Percentiles rank a stretch among this genome's conserved stretches.
Evolutionary conservation across 768 basidiomycete genomes (phyloP).

Genomic region (Auriscalpium orientale): DNA sequence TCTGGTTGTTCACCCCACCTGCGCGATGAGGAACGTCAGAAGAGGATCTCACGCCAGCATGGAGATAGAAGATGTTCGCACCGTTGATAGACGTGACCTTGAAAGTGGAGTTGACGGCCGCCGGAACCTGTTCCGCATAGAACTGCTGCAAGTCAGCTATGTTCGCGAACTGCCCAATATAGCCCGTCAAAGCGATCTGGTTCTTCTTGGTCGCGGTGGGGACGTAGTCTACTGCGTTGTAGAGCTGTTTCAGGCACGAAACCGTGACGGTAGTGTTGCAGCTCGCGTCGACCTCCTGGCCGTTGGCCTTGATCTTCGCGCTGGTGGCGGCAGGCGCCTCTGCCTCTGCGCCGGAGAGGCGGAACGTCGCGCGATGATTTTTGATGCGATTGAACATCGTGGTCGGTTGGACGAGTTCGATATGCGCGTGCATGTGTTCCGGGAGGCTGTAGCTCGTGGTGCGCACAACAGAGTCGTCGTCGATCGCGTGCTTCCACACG

Average conservation of each 20-base stretch:
- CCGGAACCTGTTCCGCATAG: constrained; percentile 6
- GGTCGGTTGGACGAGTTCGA: constrained; percentile 67
- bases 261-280: constrained; percentile 28
- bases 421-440: constrained; percentile 44
- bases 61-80: not conserved
- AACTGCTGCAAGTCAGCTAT: constrained; percentile 12
- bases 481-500: constrained; percentile 47
- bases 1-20: constrained; percentile 58
- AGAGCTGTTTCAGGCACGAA: constrained; percentile 27
- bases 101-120: constrained; percentile 10
- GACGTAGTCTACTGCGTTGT: constrained; percentile 19
- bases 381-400: constrained; percentile 53
- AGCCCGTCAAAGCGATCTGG: constrained; percentile 28
- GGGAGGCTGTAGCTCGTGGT: constrained; percentile 69
- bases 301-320: not conserved
- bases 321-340: not conserved
- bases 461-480: constrained; percentile 49
- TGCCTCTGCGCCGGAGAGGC: constrained; percentile 13
- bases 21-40: not conserved
- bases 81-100: constrained; percentile 2
- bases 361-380: constrained; percentile 34
- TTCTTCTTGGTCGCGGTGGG: constrained; percentile 18
- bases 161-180: constrained; percentile 28
- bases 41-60: not conserved
- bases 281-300: constrained; percentile 20